These are phyloP conservation scores for Trametes cinnabarina DNA, from an alignment of 768 basidiomycete species.

Conservation along the genomic window DNA sequence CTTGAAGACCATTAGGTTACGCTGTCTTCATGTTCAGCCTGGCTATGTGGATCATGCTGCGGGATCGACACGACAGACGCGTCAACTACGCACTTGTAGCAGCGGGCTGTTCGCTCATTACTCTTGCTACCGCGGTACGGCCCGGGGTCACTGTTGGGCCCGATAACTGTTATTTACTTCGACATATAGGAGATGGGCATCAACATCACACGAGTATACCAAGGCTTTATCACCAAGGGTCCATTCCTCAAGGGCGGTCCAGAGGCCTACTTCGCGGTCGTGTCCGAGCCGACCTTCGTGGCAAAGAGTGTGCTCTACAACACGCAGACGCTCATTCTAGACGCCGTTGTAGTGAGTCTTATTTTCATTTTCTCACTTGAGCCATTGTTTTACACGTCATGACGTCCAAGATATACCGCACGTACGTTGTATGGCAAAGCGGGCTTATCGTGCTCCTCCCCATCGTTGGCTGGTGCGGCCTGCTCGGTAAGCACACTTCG, in stretches of 20 bases:
- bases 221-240: constrained; percentile 7
- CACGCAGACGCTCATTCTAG: constrained; percentile 14
- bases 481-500: constrained; percentile 22
- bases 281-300: constrained; percentile 7
- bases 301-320: constrained; percentile 3
- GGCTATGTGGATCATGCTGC: constrained; percentile 25
- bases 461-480: constrained; percentile 29
- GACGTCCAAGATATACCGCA: constrained; percentile 16
- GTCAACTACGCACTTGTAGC: constrained; percentile 20
- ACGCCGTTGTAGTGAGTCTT: constrained; percentile 24
- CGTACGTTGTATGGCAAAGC: constrained; percentile 35
- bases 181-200: constrained; percentile 19
- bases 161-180: not conserved
- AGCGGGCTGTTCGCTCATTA: constrained; percentile 19
- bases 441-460: constrained; percentile 29
- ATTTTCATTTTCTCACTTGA: not conserved
- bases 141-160: not conserved
- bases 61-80: constrained; percentile 13
- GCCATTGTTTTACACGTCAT: not conserved
- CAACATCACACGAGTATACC: constrained; percentile 8
- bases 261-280: constrained; percentile 4
- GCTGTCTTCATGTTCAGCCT: constrained; percentile 26
- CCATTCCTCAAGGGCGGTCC: constrained; percentile 4
- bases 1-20: constrained; percentile 14
- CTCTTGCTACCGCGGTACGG: constrained; percentile 21